These are phyloP conservation scores for Coemansia asiatica DNA, from an alignment of 192 early-diverging fungal species.

Conservation along the genomic window DNA sequence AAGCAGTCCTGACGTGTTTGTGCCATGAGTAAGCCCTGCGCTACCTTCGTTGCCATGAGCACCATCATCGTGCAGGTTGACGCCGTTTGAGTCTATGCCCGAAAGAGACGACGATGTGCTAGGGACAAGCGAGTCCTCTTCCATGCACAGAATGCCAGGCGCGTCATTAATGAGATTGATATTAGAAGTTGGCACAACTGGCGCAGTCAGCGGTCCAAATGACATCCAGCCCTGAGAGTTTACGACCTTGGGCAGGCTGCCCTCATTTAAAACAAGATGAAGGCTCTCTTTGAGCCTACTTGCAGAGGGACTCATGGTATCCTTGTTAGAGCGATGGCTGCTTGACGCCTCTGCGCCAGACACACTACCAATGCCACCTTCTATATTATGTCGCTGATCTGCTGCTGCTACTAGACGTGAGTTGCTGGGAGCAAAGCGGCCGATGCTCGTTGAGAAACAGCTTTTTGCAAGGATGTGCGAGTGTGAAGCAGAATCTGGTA, in stretches of 20 bases:
- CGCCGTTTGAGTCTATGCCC: constrained; percentile 8
- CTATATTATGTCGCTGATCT: too few relatives aligned
- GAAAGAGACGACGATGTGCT: constrained; percentile 25
- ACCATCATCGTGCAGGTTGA: constrained; percentile 1
- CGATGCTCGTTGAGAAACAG: neutral
- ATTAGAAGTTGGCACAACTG: constrained; percentile 11
- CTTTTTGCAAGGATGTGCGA: neutral
- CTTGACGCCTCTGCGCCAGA: neutral
- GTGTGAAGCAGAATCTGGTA: constrained; percentile 16
- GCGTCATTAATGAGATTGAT: constrained; percentile 4
- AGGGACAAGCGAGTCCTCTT: constrained; percentile 8
- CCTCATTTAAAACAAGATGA: constrained; percentile 15
- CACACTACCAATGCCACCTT: constrained; percentile 12
- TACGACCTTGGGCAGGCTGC: constrained; percentile 1
- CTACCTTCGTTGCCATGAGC: constrained; percentile 6
- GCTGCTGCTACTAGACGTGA: too few relatives aligned
- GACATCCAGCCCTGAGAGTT: constrained; percentile 39
- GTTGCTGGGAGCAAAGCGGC: too few relatives aligned
- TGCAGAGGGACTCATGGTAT: neutral
- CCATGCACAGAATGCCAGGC: constrained; percentile 1
- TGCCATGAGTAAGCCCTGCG: neutral
- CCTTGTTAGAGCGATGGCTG: neutral
- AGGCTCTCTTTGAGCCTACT: neutral
- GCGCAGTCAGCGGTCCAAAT: constrained; percentile 36
- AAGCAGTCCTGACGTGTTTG: constrained; percentile 10